Conservation (phyloP, 2,329 filamentous ascomycete genomes). For the Hypocrella siamensis region DNA sequence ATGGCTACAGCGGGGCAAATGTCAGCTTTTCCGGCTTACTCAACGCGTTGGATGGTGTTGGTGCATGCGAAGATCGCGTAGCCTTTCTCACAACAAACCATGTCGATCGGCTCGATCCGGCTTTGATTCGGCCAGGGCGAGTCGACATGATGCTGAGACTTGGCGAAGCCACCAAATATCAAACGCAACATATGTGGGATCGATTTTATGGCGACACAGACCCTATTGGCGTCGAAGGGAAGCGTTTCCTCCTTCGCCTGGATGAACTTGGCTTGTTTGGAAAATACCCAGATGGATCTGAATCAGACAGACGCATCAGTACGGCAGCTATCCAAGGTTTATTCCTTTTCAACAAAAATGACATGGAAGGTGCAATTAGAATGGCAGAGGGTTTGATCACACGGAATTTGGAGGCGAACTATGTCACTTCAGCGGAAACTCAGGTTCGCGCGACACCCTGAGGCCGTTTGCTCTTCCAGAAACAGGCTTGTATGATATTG, state of each 20-base stretch:
- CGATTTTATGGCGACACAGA: slow-evolving; percentile 86
- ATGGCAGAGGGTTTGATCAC: slow-evolving; percentile 58
- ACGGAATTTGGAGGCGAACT: slow-evolving; percentile 29
- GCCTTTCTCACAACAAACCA: slow-evolving; percentile 93
- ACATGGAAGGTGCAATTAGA: slow-evolving; percentile 71
- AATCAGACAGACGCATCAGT: slow-evolving; percentile 46
- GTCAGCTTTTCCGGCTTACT: slow-evolving; percentile 90
- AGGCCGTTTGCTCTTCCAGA: too few species aligned
- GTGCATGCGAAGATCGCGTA: slow-evolving; percentile 84
- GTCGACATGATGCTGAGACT: slow-evolving; percentile 89
- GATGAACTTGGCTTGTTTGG: slow-evolving; percentile 56
- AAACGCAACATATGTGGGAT: slow-evolving; percentile 81
- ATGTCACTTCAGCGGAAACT: background rate
- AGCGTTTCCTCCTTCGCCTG: slow-evolving; percentile 56
- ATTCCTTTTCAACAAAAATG: slow-evolving; percentile 88
- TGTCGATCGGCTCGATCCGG: slow-evolving; percentile 75
- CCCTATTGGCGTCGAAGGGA: slow-evolving; percentile 40
- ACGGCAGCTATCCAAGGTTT: slow-evolving; percentile 87
- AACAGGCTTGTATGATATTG: background rate
- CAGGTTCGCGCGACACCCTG: too few species aligned
- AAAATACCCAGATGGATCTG: slow-evolving; percentile 29
- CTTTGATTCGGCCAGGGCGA: slow-evolving; percentile 75
- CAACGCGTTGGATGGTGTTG: slow-evolving; percentile 79
- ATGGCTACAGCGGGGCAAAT: slow-evolving; percentile 75
- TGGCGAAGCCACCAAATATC: slow-evolving; percentile 72